Evolutionary conservation across 2,329 filamentous ascomycete species (phyloP), one percentile per base, ranked within the genome.

Genomic region (Diaporthe vexans): DNA sequence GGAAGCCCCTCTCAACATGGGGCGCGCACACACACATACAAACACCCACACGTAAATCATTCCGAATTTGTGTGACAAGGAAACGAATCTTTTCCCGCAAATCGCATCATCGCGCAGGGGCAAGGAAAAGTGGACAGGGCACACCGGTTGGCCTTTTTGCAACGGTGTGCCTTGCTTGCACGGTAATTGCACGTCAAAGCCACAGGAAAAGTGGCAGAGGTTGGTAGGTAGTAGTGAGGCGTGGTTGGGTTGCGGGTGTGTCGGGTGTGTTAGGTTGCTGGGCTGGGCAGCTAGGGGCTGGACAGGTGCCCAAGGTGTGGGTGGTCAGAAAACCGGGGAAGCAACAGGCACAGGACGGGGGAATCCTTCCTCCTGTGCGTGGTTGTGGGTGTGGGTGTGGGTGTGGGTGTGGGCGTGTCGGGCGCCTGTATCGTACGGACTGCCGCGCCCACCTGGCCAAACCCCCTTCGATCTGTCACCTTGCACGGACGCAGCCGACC

Each of bases 151-250:
- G 1, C 43, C 7, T 54, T 51, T 54, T 26, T 68, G 48, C 48
- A 68, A 68, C 63, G 63, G 48, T 68, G 63, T 68, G 63, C 48
- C 63, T 54, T 68, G 63, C 63, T 54, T 68, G 33, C 11, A 54
- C 63, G 63, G 63, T 54, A 68, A 68, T 68, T 68, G 48, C 63
- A 68, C 48, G 63, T 54, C 63, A 68, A 54, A 68, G 63, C n/a
- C 48, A 68, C 63, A 54, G 33, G 63, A 67, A 26, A 35, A 29
- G 15, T 15, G 26, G 26, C 4, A 35, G 19, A 19, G 29, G 29
- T 33, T 33, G 17, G 40, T 43, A 43, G 15, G 40, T 43, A 19
- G 40, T 43, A 7, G 17, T 17, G 40, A 19, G 40, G 40, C 40
- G 6, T 43, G 37, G 40, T 43, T 43, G 40, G 40, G 40, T 43